Evolutionary conservation across 1,139 yeast genomes (phyloP).

Genomic region (Nakaseomyces glabratus): DNA sequence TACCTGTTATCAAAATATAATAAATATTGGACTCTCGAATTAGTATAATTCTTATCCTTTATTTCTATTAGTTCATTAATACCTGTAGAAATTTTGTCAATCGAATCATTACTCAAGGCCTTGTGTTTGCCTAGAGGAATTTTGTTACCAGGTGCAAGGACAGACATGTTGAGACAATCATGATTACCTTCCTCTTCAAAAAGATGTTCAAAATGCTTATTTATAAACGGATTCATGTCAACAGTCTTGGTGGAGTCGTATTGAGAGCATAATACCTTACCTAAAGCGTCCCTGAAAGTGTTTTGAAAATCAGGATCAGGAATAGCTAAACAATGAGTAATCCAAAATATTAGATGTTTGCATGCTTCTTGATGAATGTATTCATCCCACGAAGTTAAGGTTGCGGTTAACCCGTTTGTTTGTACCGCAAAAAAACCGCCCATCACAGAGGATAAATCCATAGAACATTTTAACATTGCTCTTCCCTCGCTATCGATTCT

Average conservation of each 20-base stretch:
- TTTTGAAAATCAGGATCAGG: conserved; percentile 32
- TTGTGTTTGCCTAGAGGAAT: conserved; percentile 30
- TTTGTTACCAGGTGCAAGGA: conserved; percentile 16
- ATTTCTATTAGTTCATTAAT: conserved; percentile 15
- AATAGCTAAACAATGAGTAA: conserved; percentile 35
- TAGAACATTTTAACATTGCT: conserved; percentile 27
- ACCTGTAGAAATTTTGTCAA: conserved; percentile 38
- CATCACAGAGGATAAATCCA: conserved; percentile 25
- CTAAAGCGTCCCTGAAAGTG: conserved; percentile 31
- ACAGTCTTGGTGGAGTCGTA: conserved; percentile 13
- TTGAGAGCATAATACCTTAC: conserved; percentile 25
- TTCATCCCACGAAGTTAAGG: conserved; percentile 43
- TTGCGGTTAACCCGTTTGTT: conserved; percentile 46
- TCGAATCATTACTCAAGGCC: conserved; percentile 30
- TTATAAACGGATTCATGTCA: conserved; percentile 18
- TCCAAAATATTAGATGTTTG: conserved; percentile 42
- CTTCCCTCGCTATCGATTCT: conserved; percentile 34
- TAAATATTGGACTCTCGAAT: conserved; percentile 45
- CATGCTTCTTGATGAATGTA: conserved; percentile 42
- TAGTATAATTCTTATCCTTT: conserved; percentile 30
- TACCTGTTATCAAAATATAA: conserved; percentile 50
- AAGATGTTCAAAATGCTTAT: conserved; percentile 20
- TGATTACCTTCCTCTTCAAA: conserved; percentile 18
- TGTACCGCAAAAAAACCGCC: conserved; percentile 35
- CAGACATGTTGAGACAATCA: conserved; percentile 24